Conservation (phyloP, 2,329 filamentous ascomycete species). For the Aspergillus piperis region DNA sequence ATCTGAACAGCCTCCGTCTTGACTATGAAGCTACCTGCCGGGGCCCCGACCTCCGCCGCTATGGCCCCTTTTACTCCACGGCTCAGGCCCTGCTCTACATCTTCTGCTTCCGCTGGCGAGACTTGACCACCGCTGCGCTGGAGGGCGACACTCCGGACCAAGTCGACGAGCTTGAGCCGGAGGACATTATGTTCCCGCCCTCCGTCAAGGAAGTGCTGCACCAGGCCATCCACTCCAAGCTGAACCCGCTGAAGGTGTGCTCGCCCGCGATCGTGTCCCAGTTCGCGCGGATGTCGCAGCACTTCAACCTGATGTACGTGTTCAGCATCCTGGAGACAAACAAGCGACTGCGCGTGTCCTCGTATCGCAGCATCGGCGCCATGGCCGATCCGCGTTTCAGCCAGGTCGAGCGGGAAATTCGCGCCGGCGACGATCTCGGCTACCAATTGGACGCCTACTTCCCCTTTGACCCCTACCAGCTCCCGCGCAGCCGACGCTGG, state of each 20-base stretch:
- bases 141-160: slow-evolving; percentile 57
- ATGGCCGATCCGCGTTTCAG: slow-evolving; percentile 42
- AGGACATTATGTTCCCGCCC: slow-evolving; percentile 76
- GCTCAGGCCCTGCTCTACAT: slow-evolving; percentile 91
- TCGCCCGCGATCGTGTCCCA: slow-evolving; percentile 86
- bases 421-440: slow-evolving; percentile 68
- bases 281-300: slow-evolving; percentile 83
- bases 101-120: slow-evolving; percentile 97
- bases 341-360: slow-evolving; percentile 79
- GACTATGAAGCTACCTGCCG: slow-evolving; percentile 73
- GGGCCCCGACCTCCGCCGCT: slow-evolving; percentile 81
- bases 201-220: slow-evolving; percentile 73
- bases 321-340: slow-evolving; percentile 87
- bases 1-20: slow-evolving; percentile 73
- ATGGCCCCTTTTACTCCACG: slow-evolving; percentile 81
- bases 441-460: slow-evolving; percentile 93
- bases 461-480: slow-evolving; percentile 93
- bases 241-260: slow-evolving; percentile 95
- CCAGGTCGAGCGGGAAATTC: slow-evolving; percentile 57
- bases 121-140: slow-evolving; percentile 66
- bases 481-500: slow-evolving; percentile 86
- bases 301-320: slow-evolving; percentile 85
- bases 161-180: slow-evolving; percentile 58
- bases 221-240: slow-evolving; percentile 77
- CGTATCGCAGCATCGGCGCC: slow-evolving; percentile 54